Evolutionary conservation across 495 filamentous ascomycete species (phyloP), one percentile per base, ranked within the genome.

Genomic region (Neurospora cerealis): DNA sequence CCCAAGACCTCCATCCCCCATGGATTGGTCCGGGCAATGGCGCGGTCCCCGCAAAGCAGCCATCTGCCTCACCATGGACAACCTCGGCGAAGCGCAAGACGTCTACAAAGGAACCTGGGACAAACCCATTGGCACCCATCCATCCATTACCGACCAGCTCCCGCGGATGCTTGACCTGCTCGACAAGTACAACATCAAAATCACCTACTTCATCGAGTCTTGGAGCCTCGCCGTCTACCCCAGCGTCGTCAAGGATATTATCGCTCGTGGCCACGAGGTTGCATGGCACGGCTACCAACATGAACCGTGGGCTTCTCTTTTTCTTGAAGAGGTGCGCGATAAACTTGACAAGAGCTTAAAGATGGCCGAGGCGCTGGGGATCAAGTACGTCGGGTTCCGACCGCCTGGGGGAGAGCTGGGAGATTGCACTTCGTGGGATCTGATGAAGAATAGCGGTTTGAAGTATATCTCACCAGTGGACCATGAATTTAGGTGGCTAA

Each of bases 61-160:
- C 74, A 74, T 81, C 75, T 69, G 75, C 70, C 76, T 83, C 71
- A 83, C 80, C 2, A 77, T 83, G 77, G 81, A 83, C 79, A 83
- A 83, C 73, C 75, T 83, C 15, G 81, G 81, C 71, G 81, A 83
- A 79, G 81, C 81, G n/a, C 79, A 80, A 70, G 80, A 81, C 71
- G 78, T 83, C 21, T 71, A 77, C 69, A 69, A 71, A 11, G 72
- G 72, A 72, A 37, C 73, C 42, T 83, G 81, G 80, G 44, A 73
- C 0, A 60, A 74, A 32, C 78, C 80, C 15, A 73, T 77, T 70
- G 81, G 81, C 36, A 78, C 72, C 13, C 79, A 81, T 77, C 76
- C 74, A 8, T 71, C 78, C 8, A 74, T 80, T n/a, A 77, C 70
- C n/a, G 69, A 71, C 71, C 70, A 75, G 44, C 74, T 83, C 5